Conservation (phyloP, 2,329 filamentous ascomycete species). For the Diaporthe aspalathi region DNA sequence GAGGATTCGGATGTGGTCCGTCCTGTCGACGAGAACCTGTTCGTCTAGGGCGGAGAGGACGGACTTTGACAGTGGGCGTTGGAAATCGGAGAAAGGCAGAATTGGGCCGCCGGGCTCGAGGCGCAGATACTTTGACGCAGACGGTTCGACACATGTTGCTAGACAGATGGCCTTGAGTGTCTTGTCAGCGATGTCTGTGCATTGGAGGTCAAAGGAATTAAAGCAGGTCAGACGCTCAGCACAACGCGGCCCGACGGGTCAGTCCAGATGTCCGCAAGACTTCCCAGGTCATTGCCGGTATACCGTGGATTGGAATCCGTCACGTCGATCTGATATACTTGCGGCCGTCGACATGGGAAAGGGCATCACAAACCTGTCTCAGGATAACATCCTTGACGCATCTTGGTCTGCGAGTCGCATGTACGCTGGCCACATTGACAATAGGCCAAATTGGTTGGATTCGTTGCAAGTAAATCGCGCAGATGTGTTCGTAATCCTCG, state of each 20-base stretch:
- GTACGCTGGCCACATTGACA: slow-evolving; percentile 54
- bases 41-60: slow-evolving; percentile 63
- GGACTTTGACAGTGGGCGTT: slow-evolving; percentile 59
- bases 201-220: not conserved
- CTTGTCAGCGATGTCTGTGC: not conserved
- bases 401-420: slow-evolving; percentile 44
- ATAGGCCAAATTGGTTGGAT: slow-evolving; percentile 67
- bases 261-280: too few species aligned
- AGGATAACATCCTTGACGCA: slow-evolving; percentile 54
- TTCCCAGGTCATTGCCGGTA: too few species aligned
- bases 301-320: too few species aligned
- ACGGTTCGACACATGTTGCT: slow-evolving; percentile 63
- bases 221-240: not conserved
- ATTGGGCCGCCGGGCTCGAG: slow-evolving; percentile 54
- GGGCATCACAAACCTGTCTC: slow-evolving; percentile 51
- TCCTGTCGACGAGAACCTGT: slow-evolving; percentile 64
- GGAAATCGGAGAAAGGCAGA: slow-evolving; percentile 60
- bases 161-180: slow-evolving; percentile 58
- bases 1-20: slow-evolving; percentile 65
- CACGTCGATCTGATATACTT: not conserved
- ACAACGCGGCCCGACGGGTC: not conserved
- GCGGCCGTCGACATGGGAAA: too few species aligned
- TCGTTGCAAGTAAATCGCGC: slow-evolving; percentile 61
- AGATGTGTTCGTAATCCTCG: slow-evolving; percentile 58
- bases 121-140: slow-evolving; percentile 57